Base-by-base conservation (phyloP, 306 rosid genomes). In the Pyrus betulifolia region DNA sequence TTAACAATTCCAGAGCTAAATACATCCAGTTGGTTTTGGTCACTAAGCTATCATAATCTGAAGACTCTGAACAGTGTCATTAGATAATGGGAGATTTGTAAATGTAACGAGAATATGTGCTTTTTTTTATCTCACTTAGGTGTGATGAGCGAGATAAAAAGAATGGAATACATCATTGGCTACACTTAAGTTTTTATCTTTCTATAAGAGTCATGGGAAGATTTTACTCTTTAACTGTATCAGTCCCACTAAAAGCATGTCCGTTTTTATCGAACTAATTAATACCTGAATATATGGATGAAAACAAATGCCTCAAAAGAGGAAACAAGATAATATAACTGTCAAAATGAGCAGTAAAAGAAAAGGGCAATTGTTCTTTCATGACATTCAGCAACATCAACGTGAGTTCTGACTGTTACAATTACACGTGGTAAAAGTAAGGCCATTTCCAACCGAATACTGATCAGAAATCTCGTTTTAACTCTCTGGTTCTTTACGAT, bases 31-130 rank as follows among this genome's bases (percentile, higher is more conserved):
- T 65, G 12, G 82, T 73, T 80, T 79, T 82, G 77, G 82, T 73
- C 75, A 85, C 85, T 83, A 85, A 14, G 86, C 79, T 61, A 77
- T 82, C 86, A 73, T 84, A 76, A 31, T 85, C 82, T 70, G 55
- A 51, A 51, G 19, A 17, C 55, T 5, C 55, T 51, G 21, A 51
- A 17, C 21, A 46, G 3, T 81, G 17, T 14, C 4, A 31, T 10
- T 61, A 3, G 38, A 62, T 67, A 72, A 78, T 71, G 76, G 76
- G 21, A 15, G 55, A 49, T 49, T 15, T 0, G 2, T 49, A 5
- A 18, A 1, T 49, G 21, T 49, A 13, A 49, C 0, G 1, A 8
- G 0, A 18, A 15, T 15, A 15, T 1, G 3, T 3, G 0, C 0
- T 49, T 1, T 4, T 4, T 15, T 49, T 14, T 49, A 4, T 49